Percentiles rank a stretch among this genome's conserved stretches.
Conservation (phyloP, 2,329 filamentous ascomycete species). For the Apiospora marii region DNA sequence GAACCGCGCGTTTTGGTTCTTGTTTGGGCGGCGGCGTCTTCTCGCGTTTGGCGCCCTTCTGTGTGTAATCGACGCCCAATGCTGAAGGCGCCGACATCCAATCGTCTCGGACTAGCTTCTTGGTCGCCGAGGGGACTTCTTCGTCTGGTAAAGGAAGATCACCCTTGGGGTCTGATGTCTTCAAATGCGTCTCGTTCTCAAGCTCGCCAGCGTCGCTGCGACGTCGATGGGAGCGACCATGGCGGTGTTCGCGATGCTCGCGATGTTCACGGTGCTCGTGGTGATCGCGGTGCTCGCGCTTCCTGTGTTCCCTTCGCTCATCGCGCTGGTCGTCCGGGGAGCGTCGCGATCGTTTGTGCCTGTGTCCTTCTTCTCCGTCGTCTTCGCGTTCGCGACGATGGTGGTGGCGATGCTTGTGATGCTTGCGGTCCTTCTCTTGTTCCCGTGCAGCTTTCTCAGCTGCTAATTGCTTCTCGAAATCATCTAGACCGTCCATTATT, state of each 20-base stretch:
- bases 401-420: constrained; percentile 52
- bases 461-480: constrained; percentile 81
- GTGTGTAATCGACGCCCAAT: constrained; percentile 83
- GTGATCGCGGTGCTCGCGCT: constrained; percentile 40
- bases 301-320: constrained; percentile 19
- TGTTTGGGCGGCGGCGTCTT: constrained; percentile 60
- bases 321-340: constrained; percentile 51
- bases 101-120: constrained; percentile 72
- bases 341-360: constrained; percentile 45
- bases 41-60: constrained; percentile 63
- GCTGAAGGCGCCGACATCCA: constrained; percentile 95
- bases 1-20: constrained; percentile 75
- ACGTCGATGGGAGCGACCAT: constrained; percentile 9
- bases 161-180: constrained; percentile 56
- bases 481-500: constrained; percentile 64
- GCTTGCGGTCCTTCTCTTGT: constrained; percentile 54
- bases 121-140: constrained; percentile 48
- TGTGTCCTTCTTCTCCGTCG: constrained; percentile 45
- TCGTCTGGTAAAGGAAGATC: constrained; percentile 61
- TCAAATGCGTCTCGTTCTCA: constrained; percentile 48
- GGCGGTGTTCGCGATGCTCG: constrained; percentile 23
- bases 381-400: constrained; percentile 56
- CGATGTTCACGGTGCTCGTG: constrained; percentile 35
- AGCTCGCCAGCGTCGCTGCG: constrained; percentile 37
- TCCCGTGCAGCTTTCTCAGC: constrained; percentile 66